Conservation (phyloP, 2,329 filamentous ascomycete species). For the Alternaria triticimaculans region DNA sequence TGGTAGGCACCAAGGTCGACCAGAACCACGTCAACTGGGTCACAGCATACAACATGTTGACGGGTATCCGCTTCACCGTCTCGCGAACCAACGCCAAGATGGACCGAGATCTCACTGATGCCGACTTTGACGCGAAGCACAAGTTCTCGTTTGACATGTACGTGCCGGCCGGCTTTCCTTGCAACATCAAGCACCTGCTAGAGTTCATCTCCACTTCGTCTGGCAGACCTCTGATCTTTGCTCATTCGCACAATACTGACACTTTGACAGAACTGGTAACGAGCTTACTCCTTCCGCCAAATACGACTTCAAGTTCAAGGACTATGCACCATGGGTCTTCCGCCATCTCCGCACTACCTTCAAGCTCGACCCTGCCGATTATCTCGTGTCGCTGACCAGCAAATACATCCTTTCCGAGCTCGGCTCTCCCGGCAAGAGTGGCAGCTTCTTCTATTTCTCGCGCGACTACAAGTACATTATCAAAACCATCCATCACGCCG, state of each 20-base stretch:
- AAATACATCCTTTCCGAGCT: conserved; percentile 99
- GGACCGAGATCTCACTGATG: conserved; percentile 85
- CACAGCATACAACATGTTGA: conserved; percentile 99
- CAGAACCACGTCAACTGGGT: conserved; percentile 97
- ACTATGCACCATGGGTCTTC: conserved; percentile 99
- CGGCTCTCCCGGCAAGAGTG: conserved; percentile 95
- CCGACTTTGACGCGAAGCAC: conserved; percentile 91
- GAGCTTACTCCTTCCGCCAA: conserved; percentile 97
- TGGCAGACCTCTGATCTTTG: conserved; percentile 12
- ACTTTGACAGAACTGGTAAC: conserved; percentile 76
- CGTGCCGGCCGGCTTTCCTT: conserved; percentile 49
- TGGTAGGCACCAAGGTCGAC: conserved; percentile 97
- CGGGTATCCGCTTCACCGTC: conserved; percentile 95
- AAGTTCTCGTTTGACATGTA: conserved; percentile 99
- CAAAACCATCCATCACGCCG: conserved; percentile 97
- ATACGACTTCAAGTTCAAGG: conserved; percentile 99
- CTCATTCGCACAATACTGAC: conserved; percentile 35
- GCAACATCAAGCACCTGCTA: conserved; percentile 19
- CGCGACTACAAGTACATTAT: conserved; percentile 99
- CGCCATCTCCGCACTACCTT: conserved; percentile 87
- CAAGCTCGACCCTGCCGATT: conserved; percentile 92
- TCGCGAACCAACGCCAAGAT: conserved; percentile 97
- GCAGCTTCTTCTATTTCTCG: conserved; percentile 99
- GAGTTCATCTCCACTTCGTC: conserved; percentile 19
- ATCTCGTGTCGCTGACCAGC: conserved; percentile 95